Conservation (phyloP, 257 asterid species). For the Cinchona pubescens region DNA sequence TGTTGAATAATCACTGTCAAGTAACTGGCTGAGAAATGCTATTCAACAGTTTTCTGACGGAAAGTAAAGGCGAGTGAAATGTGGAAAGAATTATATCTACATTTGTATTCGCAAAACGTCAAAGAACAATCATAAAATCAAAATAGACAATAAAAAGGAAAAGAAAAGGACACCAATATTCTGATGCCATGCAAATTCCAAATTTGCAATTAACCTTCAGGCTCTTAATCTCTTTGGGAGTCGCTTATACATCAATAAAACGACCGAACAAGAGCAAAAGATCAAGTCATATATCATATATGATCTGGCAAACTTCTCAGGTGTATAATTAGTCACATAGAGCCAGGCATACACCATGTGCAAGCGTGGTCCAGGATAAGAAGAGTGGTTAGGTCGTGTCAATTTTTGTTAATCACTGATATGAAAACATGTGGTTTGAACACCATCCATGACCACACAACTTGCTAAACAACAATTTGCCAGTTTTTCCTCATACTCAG, state of each 20-base stretch:
- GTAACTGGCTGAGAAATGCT: too few relatives aligned
- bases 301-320: background rate
- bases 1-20: too few relatives aligned
- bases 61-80: too few relatives aligned
- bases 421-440: constrained; percentile 20
- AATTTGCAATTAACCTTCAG: background rate
- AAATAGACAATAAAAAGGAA: background rate
- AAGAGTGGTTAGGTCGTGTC: background rate
- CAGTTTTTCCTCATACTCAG: constrained; percentile 10
- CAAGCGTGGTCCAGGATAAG: constrained; percentile 4
- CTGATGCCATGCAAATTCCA: too few relatives aligned
- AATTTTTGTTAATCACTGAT: constrained; percentile 18
- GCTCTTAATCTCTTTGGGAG: background rate
- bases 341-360: background rate
- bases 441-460: constrained; percentile 31
- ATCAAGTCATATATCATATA: background rate
- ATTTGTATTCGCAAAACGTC: background rate
- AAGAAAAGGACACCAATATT: background rate
- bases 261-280: background rate
- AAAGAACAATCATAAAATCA: background rate
- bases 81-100: too few relatives aligned
- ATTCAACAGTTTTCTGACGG: too few relatives aligned
- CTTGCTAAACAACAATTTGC: background rate
- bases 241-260: background rate
- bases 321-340: background rate